Conservation (phyloP, 352 stramenopile species). For the Pythium aquatile region DNA sequence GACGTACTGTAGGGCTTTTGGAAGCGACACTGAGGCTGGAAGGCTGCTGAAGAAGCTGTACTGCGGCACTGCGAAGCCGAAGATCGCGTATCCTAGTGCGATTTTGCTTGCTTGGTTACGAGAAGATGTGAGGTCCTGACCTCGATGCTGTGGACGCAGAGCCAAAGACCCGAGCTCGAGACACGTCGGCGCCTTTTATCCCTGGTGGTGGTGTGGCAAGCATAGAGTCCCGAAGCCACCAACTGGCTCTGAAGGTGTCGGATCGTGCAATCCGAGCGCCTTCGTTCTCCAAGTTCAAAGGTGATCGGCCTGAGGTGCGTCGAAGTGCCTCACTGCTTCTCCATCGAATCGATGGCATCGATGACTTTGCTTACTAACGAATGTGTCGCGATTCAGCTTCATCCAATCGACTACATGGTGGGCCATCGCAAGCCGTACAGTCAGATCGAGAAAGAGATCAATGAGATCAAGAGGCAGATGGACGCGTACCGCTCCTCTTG, state of each 20-base stretch:
- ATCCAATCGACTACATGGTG: constrained; percentile 58
- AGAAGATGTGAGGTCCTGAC: too few relatives aligned
- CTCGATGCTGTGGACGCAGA: constrained; percentile 28
- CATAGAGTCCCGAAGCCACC: constrained; percentile 48
- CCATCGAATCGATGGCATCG: too few relatives aligned
- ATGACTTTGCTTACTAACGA: too few relatives aligned
- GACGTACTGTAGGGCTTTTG: constrained; percentile 48
- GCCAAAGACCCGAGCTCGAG: constrained; percentile 44
- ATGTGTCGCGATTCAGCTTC: constrained; percentile 27
- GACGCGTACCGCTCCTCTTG: constrained; percentile 53
- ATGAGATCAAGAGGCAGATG: constrained; percentile 69
- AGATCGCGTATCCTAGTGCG: constrained; percentile 75
- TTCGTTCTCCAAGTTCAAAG: constrained; percentile 31
- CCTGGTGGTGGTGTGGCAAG: constrained; percentile 44
- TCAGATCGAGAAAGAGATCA: constrained; percentile 79
- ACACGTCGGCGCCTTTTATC: constrained; percentile 57
- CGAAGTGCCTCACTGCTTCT: not conserved
- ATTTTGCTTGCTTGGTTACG: not conserved
- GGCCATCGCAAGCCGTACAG: constrained; percentile 56
- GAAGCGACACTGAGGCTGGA: constrained; percentile 70
- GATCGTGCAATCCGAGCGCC: constrained; percentile 61
- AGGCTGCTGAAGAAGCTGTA: constrained; percentile 77
- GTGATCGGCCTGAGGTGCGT: constrained; percentile 34
- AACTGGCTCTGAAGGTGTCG: constrained; percentile 49
- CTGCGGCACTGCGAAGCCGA: constrained; percentile 55